These are phyloP conservation scores for Evansstolkia leycettana DNA, from an alignment of 495 filamentous ascomycete species.

Conservation along the genomic window DNA sequence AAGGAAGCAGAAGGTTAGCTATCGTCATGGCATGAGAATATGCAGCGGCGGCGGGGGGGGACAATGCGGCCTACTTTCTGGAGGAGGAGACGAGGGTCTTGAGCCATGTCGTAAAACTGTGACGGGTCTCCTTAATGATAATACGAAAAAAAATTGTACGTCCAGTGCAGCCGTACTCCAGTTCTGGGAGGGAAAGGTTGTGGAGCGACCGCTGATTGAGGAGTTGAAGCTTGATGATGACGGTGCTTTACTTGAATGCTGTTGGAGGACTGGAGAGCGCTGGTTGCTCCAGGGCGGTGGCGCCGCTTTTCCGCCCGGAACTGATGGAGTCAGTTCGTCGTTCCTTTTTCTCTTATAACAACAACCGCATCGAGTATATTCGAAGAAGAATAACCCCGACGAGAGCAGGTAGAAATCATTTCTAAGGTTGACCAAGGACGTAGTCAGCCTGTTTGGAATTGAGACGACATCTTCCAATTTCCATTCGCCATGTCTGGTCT, in stretches of 20 bases:
- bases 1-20: constrained; percentile 16
- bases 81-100: constrained; percentile 46
- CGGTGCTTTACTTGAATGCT: background rate
- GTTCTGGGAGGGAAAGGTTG: background rate
- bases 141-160: constrained; percentile 1
- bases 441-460: too few species aligned
- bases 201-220: background rate
- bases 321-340: too few species aligned
- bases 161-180: background rate
- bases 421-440: too few species aligned
- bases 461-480: too few species aligned
- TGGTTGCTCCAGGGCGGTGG: too few species aligned
- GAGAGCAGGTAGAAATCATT: too few species aligned
- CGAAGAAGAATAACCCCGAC: too few species aligned
- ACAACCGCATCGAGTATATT: too few species aligned
- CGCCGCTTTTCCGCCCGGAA: too few species aligned
- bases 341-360: too few species aligned
- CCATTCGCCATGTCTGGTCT: constrained; percentile 2
- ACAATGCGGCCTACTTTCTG: constrained; percentile 35
- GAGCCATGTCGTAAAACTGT: constrained; percentile 16
- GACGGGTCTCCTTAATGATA: constrained; percentile 1
- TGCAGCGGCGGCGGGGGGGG: constrained; percentile 8
- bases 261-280: background rate
- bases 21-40: constrained; percentile 15
- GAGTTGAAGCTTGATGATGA: constrained; percentile 4